Base-by-base conservation (phyloP, 2,329 filamentous ascomycete genomes). In the Fusarium sp. region DNA sequence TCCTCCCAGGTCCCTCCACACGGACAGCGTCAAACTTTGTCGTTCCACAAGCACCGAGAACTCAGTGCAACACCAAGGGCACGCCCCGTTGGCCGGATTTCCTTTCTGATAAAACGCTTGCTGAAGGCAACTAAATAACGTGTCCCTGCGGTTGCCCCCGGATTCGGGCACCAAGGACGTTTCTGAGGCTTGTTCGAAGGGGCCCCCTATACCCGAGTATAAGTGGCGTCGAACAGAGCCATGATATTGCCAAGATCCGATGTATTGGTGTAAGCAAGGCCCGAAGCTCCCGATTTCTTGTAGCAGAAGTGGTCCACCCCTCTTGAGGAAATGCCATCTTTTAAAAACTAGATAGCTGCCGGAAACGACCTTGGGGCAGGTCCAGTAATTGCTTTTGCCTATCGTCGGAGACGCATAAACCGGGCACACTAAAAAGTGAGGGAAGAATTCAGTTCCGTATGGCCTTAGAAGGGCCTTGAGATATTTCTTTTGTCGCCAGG, bases 1-100 rank as follows among this genome's bases (percentile, higher is more conserved):
- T 15, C 26, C 24, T 13, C 61, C 61, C 8, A 63, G 5, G 17
- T 64, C 61, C 22, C 26, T 50, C 61, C 61, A 64, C 3, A 15
- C 18, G 6, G 22, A 13, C 11, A 64, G 3, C 14, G 10, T 15
- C 34, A 52, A 28, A 17, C 2, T 13, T 20, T 8, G 7, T 22
- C 7, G 13, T 24, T 36, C 22, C 7, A 26, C 10, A 33, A 11
- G 7, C 3, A 64, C 11, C 10, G 51, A 64, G 31, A 46, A 64
- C 31, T 64, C 61, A 5, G 28, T 64, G 14, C 31, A 45, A 36
- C 59, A 64, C 24, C 5, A 24, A 9, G 17, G 6, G 4, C 61
- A 65, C 18, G 18, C 18, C 18, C 59, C 59, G 10, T 59, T 17
- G 4, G 22, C 20, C 22, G 10, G 24, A 9, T 4, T 9, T 20